phyloP scores from a whole-genome alignment of 441 rosid species.

The Pelargonium australe region DNA sequence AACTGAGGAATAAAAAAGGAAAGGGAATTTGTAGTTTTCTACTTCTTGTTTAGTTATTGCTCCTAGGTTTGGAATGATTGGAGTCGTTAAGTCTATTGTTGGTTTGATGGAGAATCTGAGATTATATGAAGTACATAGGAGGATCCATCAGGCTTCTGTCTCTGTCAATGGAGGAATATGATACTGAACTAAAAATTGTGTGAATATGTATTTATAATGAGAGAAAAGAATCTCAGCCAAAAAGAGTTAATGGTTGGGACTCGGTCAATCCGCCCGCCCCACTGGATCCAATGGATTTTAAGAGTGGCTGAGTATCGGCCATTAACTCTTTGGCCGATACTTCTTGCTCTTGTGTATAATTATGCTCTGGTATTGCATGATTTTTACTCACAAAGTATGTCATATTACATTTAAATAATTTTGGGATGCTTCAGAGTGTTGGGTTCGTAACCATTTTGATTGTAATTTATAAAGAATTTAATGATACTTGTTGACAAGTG shows the following conservation, averaged over 20 bases:
- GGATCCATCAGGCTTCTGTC: neutral
- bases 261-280: too few species aligned
- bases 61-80: neutral
- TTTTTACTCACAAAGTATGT: neutral
- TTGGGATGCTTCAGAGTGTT: neutral
- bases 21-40: conserved; percentile 13
- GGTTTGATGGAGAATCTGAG: neutral
- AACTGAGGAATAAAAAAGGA: neutral
- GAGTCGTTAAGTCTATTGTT: neutral
- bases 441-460: too few species aligned
- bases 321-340: too few species aligned
- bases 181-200: neutral
- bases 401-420: neutral
- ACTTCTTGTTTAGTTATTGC: neutral
- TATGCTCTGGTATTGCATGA: neutral
- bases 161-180: neutral
- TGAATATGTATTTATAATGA: neutral
- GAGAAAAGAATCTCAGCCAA: too few species aligned
- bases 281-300: too few species aligned
- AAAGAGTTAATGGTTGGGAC: too few species aligned
- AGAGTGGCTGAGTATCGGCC: too few species aligned
- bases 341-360: neutral
- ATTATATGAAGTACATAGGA: neutral
- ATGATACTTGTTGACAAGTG: neutral
- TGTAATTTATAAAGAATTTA: neutral